phyloP scores from a whole-genome alignment of 441 rosid genomes.

The Erodium texanum region DNA sequence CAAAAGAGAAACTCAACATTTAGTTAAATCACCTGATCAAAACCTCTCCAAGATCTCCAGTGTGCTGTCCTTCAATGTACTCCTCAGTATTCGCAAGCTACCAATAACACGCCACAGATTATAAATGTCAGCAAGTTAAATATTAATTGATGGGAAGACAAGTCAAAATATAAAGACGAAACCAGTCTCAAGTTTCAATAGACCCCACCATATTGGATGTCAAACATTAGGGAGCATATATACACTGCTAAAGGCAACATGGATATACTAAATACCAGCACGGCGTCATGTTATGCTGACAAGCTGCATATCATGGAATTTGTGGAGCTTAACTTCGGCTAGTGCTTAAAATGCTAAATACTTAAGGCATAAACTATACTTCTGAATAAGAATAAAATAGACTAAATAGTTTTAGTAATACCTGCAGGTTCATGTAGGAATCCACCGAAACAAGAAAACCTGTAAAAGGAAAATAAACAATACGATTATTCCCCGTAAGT shows the following conservation, averaged over 20 bases:
- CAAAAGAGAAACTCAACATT: not conserved
- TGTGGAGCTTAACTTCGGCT: not conserved
- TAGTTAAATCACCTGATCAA: conserved; percentile 54
- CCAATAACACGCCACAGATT: conserved; percentile 7
- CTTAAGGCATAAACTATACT: no score
- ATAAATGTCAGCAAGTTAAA: not conserved
- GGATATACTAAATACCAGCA: not conserved
- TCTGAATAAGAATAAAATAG: no score
- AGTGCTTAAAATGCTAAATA: no score
- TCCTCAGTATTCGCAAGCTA: conserved; percentile 89
- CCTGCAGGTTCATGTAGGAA: conserved; percentile 97
- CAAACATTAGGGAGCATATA: not conserved
- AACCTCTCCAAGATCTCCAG: conserved; percentile 82
- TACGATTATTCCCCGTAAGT: not conserved
- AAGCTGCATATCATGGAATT: not conserved
- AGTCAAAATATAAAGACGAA: not conserved
- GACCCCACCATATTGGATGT: not conserved
- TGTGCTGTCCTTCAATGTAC: conserved; percentile 67
- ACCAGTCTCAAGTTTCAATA: not conserved
- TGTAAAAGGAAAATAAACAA: conserved; percentile 14
- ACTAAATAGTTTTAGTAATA: conserved; percentile 16
- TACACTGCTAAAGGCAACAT: not conserved
- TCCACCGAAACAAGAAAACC: conserved; percentile 94
- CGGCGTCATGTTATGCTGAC: no score
- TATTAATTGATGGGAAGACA: not conserved